A percentile compares a stretch with the other conserved stretches of the same genome.
These are phyloP conservation scores for Biscogniauxia sp. DNA, from an alignment of 2,329 filamentous ascomycete genomes.

Conservation along the genomic window DNA sequence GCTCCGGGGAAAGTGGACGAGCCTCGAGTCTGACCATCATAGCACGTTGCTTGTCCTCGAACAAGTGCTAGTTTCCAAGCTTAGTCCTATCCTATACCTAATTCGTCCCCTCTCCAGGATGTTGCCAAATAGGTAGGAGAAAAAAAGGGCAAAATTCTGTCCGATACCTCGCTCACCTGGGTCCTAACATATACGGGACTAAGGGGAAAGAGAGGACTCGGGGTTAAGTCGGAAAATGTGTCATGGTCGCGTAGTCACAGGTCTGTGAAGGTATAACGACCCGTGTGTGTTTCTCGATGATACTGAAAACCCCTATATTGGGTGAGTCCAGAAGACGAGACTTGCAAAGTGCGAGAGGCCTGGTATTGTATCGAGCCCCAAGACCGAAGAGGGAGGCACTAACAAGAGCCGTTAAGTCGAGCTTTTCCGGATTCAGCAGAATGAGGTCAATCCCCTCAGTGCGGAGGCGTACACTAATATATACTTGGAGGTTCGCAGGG, in stretches of 20 bases:
- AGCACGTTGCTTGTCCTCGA: constrained; percentile 4
- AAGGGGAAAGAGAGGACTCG: background rate
- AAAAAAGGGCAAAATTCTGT: background rate
- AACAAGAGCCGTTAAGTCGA: background rate
- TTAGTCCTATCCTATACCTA: background rate
- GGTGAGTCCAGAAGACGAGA: background rate
- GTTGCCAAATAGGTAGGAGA: background rate
- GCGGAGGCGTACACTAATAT: background rate
- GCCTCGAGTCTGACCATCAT: constrained; percentile 20
- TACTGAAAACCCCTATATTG: background rate
- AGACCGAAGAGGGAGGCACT: background rate
- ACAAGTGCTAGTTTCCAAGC: background rate
- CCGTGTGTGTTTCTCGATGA: background rate
- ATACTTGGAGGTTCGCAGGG: background rate
- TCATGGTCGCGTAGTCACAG: constrained; percentile 20
- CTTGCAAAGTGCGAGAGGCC: background rate
- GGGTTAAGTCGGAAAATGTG: constrained; percentile 22
- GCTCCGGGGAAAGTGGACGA: constrained; percentile 18
- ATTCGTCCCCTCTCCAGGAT: background rate
- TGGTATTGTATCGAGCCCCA: background rate
- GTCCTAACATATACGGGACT: background rate
- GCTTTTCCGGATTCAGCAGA: background rate
- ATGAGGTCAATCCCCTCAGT: too few relatives aligned
- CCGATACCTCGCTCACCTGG: background rate
- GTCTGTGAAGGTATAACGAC: background rate